A percentile compares a stretch with the other conserved stretches of the same genome.
phyloP scores from a whole-genome alignment of 805 yeast genomes.

The Phaffomyces thermotolerans region DNA sequence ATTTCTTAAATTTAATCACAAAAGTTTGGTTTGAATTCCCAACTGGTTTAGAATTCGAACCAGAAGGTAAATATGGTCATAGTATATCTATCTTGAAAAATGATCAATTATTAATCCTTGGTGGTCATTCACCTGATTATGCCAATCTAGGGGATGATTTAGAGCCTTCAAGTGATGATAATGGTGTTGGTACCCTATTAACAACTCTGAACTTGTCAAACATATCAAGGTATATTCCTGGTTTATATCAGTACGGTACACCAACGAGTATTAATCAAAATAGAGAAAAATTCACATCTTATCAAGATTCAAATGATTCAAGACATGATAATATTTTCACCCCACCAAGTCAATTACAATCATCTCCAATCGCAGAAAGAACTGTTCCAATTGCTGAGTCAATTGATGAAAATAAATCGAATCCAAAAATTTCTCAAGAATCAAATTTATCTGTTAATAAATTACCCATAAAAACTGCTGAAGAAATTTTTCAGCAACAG shows the following conservation, averaged over 20 bases:
- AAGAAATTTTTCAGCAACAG: slow-evolving; percentile 19
- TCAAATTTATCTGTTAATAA: background rate
- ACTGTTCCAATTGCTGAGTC: background rate
- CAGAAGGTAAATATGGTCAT: slow-evolving; percentile 90
- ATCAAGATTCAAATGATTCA: slow-evolving; percentile 2
- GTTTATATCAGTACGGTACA: slow-evolving; percentile 29
- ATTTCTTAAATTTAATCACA: slow-evolving; percentile 68
- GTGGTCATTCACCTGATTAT: slow-evolving; percentile 80
- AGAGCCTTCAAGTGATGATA: slow-evolving; percentile 44
- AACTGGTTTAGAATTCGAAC: slow-evolving; percentile 37
- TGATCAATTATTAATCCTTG: slow-evolving; percentile 75
- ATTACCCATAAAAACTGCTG: slow-evolving; percentile 12
- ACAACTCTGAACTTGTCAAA: slow-evolving; percentile 52
- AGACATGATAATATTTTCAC: slow-evolving; percentile 20
- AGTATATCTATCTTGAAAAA: slow-evolving; percentile 64
- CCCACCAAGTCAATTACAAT: slow-evolving; percentile 18
- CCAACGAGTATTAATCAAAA: slow-evolving; percentile 21
- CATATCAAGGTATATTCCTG: slow-evolving; percentile 30
- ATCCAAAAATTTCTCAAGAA: background rate
- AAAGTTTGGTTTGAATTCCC: slow-evolving; percentile 68
- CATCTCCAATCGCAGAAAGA: slow-evolving; percentile 10
- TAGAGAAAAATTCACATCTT: slow-evolving; percentile 17
- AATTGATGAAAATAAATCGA: background rate
- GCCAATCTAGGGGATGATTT: slow-evolving; percentile 43
- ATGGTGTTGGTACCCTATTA: slow-evolving; percentile 53